Evolutionary conservation across 495 filamentous ascomycete genomes (phyloP).

Genomic region (Lophiotrema nucula): DNA sequence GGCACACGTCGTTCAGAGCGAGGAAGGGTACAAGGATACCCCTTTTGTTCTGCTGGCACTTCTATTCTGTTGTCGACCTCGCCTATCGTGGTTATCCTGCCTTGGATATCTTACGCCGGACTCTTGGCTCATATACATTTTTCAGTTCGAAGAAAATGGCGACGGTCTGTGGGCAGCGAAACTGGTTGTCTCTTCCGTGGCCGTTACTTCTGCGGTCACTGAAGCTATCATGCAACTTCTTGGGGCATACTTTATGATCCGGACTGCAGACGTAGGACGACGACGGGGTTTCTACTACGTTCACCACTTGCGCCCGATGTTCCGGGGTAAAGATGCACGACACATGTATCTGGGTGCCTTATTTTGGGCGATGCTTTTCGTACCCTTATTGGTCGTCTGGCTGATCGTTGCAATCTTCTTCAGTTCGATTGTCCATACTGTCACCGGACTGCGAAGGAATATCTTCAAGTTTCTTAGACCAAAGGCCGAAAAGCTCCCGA

Average conservation of each 20-base stretch:
- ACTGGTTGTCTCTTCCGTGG: neutral
- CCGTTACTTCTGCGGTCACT: slow-evolving; percentile 6
- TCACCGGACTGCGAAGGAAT: neutral
- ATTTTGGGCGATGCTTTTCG: slow-evolving; percentile 1
- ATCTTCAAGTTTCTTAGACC: neutral
- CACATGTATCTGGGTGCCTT: slow-evolving; percentile 4
- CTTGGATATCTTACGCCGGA: neutral
- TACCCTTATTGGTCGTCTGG: slow-evolving; percentile 1
- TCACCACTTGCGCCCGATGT: slow-evolving; percentile 4
- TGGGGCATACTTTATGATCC: slow-evolving; percentile 2
- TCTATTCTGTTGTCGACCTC: slow-evolving; percentile 2
- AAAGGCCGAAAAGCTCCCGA: neutral
- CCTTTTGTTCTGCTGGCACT: neutral
- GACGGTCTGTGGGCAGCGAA: slow-evolving; percentile 7
- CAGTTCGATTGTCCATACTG: neutral
- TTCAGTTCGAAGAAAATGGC: neutral
- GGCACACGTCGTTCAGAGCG: neutral
- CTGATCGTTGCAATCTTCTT: slow-evolving; percentile 4
- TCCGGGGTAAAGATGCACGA: slow-evolving; percentile 3
- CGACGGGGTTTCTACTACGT: slow-evolving; percentile 2
- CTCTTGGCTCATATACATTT: neutral
- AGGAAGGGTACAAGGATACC: neutral
- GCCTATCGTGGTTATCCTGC: slow-evolving; percentile 3
- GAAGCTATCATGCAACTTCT: slow-evolving; percentile 9
- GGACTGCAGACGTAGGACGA: neutral